A percentile compares a stretch with the other conserved stretches of the same genome.
These are phyloP conservation scores for Xerocomus minutiporus DNA, from an alignment of 1,284 basidiomycete species.

Conservation along the genomic window DNA sequence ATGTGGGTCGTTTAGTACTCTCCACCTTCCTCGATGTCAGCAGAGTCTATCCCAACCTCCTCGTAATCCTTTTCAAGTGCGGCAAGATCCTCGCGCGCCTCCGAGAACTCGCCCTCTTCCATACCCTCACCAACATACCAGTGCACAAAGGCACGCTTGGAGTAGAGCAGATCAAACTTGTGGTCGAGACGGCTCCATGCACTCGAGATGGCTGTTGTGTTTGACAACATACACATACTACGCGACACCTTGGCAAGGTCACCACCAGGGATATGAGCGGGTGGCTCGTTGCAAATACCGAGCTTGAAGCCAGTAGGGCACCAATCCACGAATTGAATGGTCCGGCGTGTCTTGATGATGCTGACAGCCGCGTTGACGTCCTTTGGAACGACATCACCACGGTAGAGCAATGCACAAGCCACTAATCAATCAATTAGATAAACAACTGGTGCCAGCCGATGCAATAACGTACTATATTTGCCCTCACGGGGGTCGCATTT, in stretches of 20 bases:
- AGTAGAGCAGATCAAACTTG: constrained; percentile 93
- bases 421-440: constrained; percentile 34
- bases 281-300: constrained; percentile 88
- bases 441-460: neutral
- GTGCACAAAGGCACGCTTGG: constrained; percentile 88
- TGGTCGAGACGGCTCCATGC: constrained; percentile 91
- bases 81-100: constrained; percentile 95
- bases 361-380: constrained; percentile 84
- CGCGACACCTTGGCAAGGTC: constrained; percentile 85
- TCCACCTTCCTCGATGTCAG: constrained; percentile 73
- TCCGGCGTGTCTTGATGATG: constrained; percentile 84
- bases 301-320: constrained; percentile 89
- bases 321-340: constrained; percentile 84
- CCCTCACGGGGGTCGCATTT: constrained; percentile 78
- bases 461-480: constrained; percentile 71
- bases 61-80: constrained; percentile 97
- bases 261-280: constrained; percentile 78
- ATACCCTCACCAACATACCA: constrained; percentile 98
- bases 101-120: constrained; percentile 98
- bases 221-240: constrained; percentile 87
- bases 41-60: constrained; percentile 90
- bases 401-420: constrained; percentile 75
- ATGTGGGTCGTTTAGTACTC: constrained; percentile 54
- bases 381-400: constrained; percentile 88
- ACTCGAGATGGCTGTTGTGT: constrained; percentile 81